Evolutionary conservation across 169 alveolate genomes (phyloP).

Genomic region (Plasmodium fragile): DNA sequence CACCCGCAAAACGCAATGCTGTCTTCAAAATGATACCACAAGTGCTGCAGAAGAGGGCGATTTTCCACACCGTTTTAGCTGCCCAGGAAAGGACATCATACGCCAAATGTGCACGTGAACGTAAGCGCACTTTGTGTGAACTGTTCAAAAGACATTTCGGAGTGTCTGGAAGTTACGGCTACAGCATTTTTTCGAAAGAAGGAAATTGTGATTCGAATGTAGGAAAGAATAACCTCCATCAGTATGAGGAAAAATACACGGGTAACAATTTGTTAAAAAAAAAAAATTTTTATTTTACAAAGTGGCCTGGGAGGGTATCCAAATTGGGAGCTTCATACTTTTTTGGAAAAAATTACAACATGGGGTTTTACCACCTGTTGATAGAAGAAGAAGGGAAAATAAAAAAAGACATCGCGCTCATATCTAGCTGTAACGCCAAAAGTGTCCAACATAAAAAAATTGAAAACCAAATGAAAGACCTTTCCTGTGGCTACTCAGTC

Average conservation of each 20-base stretch:
- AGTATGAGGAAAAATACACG: constrained; percentile 44
- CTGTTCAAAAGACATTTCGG: constrained; percentile 52
- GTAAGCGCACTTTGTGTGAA: neutral
- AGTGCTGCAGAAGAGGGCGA: neutral
- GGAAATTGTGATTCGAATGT: constrained; percentile 70
- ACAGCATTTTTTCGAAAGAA: constrained; percentile 73
- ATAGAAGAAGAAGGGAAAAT: constrained; percentile 73
- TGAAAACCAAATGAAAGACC: constrained; percentile 81
- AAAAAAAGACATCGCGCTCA: constrained; percentile 80
- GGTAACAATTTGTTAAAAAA: constrained; percentile 73
- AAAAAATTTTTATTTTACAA: constrained; percentile 80
- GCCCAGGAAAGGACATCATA: neutral
- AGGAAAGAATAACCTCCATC: constrained; percentile 71
- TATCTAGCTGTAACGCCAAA: constrained; percentile 80
- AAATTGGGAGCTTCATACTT: constrained; percentile 81
- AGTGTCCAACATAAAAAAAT: constrained; percentile 78
- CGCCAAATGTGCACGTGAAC: constrained; percentile 8
- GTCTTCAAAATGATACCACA: constrained; percentile 33
- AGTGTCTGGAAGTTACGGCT: constrained; percentile 75
- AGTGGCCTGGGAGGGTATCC: constrained; percentile 86
- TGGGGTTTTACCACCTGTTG: constrained; percentile 77
- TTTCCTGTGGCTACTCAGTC: constrained; percentile 88
- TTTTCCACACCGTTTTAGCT: constrained; percentile 12
- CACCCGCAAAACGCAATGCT: constrained; percentile 10
- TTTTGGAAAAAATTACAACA: constrained; percentile 77